Evolutionary conservation across 1,284 basidiomycete genomes (phyloP).

Genomic region (Butyriboletus pseudospeciosus): DNA sequence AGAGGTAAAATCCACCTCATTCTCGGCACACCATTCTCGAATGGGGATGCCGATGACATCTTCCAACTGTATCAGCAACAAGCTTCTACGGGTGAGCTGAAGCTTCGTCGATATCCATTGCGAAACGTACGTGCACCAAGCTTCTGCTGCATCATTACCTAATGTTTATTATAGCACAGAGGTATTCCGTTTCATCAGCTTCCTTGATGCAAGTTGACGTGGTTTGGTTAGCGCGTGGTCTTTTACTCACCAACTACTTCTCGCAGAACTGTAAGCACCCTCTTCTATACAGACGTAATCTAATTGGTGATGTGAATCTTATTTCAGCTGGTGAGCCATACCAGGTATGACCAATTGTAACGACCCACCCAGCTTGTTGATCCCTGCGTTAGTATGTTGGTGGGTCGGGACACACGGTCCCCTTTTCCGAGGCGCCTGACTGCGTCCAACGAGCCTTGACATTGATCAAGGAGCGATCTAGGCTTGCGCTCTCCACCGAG

Average conservation of each 20-base stretch:
- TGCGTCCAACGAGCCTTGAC: slow-evolving; percentile 55
- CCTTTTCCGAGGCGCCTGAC: slow-evolving; percentile 53
- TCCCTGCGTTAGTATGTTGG: slow-evolving; percentile 60
- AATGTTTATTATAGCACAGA: slow-evolving; percentile 49
- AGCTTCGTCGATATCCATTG: slow-evolving; percentile 66
- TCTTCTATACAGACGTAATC: background rate
- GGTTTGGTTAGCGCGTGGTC: slow-evolving; percentile 52
- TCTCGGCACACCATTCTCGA: slow-evolving; percentile 38
- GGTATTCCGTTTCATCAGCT: slow-evolving; percentile 35
- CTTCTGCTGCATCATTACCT: slow-evolving; percentile 4
- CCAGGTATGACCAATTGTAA: slow-evolving; percentile 40
- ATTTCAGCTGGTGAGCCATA: slow-evolving; percentile 65
- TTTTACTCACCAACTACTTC: slow-evolving; percentile 71
- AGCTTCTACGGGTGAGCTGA: slow-evolving; percentile 49
- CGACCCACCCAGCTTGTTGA: background rate
- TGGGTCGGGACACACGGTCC: slow-evolving; percentile 63
- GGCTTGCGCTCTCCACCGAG: slow-evolving; percentile 35
- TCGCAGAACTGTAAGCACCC: slow-evolving; percentile 67
- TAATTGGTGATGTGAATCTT: slow-evolving; percentile 1
- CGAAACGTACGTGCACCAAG: slow-evolving; percentile 42
- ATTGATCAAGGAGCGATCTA: slow-evolving; percentile 53
- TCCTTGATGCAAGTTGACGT: slow-evolving; percentile 2
- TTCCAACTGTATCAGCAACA: slow-evolving; percentile 63
- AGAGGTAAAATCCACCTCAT: slow-evolving; percentile 67
- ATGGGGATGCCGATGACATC: slow-evolving; percentile 48